phyloP scores from a whole-genome alignment of 805 yeast species.

The Schwanniomyces occidentalis region DNA sequence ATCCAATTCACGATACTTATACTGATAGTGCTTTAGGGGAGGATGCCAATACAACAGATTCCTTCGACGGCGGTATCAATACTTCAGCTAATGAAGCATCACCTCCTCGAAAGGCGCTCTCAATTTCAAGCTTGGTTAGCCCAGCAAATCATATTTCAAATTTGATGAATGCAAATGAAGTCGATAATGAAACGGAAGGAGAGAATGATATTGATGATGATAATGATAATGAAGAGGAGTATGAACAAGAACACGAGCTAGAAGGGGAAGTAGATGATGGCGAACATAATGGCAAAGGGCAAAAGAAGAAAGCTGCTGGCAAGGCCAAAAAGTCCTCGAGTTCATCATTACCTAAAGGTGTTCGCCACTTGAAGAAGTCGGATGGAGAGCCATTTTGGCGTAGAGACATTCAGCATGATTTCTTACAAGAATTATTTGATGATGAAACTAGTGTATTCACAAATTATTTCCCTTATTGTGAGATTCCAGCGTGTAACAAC shows the following conservation, averaged over 20 bases:
- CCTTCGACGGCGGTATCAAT: background rate
- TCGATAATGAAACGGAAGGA: slow-evolving; percentile 2
- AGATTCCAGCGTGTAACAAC: slow-evolving; percentile 33
- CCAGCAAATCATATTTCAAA: slow-evolving; percentile 2
- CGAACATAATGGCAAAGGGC: slow-evolving; percentile 11
- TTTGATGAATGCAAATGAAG: slow-evolving; percentile 5
- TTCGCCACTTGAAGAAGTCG: slow-evolving; percentile 73
- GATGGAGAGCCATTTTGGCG: slow-evolving; percentile 95
- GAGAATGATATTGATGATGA: slow-evolving; percentile 5
- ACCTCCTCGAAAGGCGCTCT: slow-evolving; percentile 10
- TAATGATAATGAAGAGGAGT: slow-evolving; percentile 6
- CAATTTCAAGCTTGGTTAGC: slow-evolving; percentile 13
- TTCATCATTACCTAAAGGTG: slow-evolving; percentile 26
- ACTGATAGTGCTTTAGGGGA: slow-evolving; percentile 7
- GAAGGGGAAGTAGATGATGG: slow-evolving; percentile 11
- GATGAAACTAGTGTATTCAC: slow-evolving; percentile 68
- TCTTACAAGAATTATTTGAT: slow-evolving; percentile 62
- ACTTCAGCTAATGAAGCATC: slow-evolving; percentile 1
- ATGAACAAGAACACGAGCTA: slow-evolving; percentile 6
- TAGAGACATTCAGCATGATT: slow-evolving; percentile 81
- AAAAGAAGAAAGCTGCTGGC: slow-evolving; percentile 5
- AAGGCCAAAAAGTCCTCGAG: slow-evolving; percentile 18
- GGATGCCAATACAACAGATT: background rate
- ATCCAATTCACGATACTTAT: slow-evolving; percentile 43
- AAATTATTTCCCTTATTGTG: slow-evolving; percentile 52